These are phyloP conservation scores for Cordyceps pruinosa DNA, from an alignment of 2,329 filamentous ascomycete genomes.

Conservation along the genomic window DNA sequence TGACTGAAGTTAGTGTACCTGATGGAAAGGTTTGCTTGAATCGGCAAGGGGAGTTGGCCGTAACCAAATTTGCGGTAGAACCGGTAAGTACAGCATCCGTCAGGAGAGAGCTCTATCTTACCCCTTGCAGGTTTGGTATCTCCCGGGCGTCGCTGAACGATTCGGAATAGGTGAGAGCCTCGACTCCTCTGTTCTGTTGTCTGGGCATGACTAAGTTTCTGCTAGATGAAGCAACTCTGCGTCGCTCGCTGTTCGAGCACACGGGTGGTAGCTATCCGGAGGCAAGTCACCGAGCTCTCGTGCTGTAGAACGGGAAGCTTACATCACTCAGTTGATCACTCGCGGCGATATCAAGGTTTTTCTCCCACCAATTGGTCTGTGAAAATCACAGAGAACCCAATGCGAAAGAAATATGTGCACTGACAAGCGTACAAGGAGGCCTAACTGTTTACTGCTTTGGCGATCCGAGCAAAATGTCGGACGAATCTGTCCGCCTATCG, in stretches of 20 bases:
- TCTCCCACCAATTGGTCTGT: constrained; percentile 76
- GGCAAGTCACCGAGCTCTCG: constrained; percentile 26
- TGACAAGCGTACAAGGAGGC: constrained; percentile 47
- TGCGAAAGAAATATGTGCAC: neutral
- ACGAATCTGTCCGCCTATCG: constrained; percentile 72
- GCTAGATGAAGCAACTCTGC: constrained; percentile 73
- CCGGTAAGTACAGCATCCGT: constrained; percentile 58
- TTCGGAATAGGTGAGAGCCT: constrained; percentile 69
- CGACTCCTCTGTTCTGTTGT: neutral
- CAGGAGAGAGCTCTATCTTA: constrained; percentile 1
- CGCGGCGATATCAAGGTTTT: constrained; percentile 92
- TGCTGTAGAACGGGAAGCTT: constrained; percentile 14
- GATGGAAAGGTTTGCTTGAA: constrained; percentile 93
- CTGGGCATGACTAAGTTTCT: neutral
- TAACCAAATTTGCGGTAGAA: constrained; percentile 96
- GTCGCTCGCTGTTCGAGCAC: constrained; percentile 85
- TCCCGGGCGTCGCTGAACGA: constrained; percentile 80
- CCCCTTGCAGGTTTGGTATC: constrained; percentile 58
- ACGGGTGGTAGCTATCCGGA: constrained; percentile 96
- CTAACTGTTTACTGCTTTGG: constrained; percentile 97
- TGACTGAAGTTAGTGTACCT: constrained; percentile 35
- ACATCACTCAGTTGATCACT: constrained; percentile 63
- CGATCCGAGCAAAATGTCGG: constrained; percentile 87
- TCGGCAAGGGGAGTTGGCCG: constrained; percentile 74
- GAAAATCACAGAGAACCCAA: neutral